A percentile compares a stretch with the other conserved stretches of the same genome.
Conservation (phyloP, 1,139 yeast genomes). For the Hyphopichia khmerensis region DNA sequence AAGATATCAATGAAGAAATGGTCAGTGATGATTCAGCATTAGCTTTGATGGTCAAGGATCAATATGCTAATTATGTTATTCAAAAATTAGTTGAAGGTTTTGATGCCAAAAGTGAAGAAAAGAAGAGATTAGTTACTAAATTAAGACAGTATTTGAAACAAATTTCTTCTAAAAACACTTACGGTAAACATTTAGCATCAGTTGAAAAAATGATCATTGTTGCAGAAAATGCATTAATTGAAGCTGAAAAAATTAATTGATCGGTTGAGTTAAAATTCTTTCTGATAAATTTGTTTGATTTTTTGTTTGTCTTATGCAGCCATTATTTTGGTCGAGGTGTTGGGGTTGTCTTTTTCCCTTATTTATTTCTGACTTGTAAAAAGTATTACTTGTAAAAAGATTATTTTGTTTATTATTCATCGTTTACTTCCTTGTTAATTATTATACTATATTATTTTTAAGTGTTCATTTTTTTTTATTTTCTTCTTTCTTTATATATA, state of each 20-base stretch:
- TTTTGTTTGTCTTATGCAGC: not conserved
- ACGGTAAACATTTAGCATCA: conserved; percentile 85
- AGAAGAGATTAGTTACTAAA: conserved; percentile 57
- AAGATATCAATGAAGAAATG: conserved; percentile 35
- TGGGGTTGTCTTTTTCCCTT: not conserved
- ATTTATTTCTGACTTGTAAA: conserved; percentile 2
- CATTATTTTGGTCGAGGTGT: not conserved
- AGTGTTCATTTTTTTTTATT: no score
- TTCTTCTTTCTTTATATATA: no score
- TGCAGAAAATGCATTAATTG: conserved; percentile 49
- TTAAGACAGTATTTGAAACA: conserved; percentile 62
- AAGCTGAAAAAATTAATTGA: conserved; percentile 25
- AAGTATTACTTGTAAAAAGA: conserved; percentile 1
- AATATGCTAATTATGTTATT: conserved; percentile 94
- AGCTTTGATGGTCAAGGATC: conserved; percentile 94
- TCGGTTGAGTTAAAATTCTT: not conserved
- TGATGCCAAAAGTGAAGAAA: conserved; percentile 64
- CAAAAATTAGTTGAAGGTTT: conserved; percentile 86
- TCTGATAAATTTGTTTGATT: not conserved
- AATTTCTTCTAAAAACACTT: conserved; percentile 52
- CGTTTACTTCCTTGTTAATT: not conserved
- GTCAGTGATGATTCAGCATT: conserved; percentile 58
- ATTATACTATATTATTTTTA: not conserved
- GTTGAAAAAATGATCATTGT: conserved; percentile 74
- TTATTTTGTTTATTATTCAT: not conserved